Evolutionary conservation across 345 rosid genomes (phyloP).

Genomic region (Dovyalis caffra): DNA sequence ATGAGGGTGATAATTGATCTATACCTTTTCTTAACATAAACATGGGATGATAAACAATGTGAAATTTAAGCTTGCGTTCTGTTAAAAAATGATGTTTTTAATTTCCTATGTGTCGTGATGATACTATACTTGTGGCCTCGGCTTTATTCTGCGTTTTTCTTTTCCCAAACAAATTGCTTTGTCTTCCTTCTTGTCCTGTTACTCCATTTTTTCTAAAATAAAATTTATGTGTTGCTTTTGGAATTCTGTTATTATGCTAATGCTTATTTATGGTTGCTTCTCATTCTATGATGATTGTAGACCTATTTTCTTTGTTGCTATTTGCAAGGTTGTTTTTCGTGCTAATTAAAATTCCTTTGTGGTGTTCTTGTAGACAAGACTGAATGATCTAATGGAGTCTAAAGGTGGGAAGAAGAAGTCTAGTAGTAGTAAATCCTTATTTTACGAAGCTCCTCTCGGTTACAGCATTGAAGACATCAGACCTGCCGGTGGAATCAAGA

Average conservation of each 20-base stretch:
- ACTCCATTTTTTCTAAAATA: not conserved
- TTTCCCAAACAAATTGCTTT: not conserved
- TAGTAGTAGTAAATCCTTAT: constrained; percentile 29
- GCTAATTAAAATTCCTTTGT: not conserved
- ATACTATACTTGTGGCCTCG: too few species aligned
- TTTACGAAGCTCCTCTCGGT: constrained; percentile 36
- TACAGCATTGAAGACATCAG: constrained; percentile 38
- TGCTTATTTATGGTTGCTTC: too few species aligned
- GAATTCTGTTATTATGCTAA: not conserved
- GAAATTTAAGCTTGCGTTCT: too few species aligned
- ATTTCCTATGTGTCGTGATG: not conserved
- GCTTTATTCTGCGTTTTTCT: not conserved
- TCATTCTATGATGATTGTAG: not conserved
- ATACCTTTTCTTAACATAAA: too few species aligned
- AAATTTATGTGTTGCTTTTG: not conserved
- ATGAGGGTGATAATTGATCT: too few species aligned
- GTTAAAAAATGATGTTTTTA: too few species aligned
- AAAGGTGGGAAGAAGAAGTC: constrained; percentile 36
- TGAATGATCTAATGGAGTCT: constrained; percentile 37
- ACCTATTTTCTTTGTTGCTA: not conserved
- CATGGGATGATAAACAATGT: too few species aligned
- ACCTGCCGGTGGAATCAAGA: constrained; percentile 36
- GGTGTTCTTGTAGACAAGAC: constrained; percentile 6
- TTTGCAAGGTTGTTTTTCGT: not conserved
- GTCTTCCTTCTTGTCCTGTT: not conserved